Percentiles rank a stretch among this genome's conserved stretches.
Conservation (phyloP, 1,284 basidiomycete species). For the Heterobasidion parviporum region DNA sequence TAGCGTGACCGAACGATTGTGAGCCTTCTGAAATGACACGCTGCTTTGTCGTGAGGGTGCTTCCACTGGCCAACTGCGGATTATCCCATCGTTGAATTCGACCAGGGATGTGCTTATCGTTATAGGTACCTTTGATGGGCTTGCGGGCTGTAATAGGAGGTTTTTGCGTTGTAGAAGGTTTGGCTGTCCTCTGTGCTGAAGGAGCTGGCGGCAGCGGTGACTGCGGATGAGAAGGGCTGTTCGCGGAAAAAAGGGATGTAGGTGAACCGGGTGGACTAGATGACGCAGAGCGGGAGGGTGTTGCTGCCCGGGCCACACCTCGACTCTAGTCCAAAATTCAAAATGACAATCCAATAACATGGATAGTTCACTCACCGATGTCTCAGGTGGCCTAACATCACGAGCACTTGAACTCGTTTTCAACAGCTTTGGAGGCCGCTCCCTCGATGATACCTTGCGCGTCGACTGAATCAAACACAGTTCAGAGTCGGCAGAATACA, state of each 20-base stretch:
- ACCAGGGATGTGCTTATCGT: no score
- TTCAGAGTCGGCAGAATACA: neutral
- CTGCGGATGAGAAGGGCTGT: neutral
- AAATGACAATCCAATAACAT: no score
- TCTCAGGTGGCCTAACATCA: neutral
- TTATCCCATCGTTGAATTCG: neutral
- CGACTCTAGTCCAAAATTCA: neutral
- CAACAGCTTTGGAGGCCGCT: neutral
- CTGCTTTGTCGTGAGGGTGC: neutral
- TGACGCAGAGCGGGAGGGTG: neutral
- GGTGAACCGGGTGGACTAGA: neutral
- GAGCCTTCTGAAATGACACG: neutral
- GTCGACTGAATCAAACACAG: neutral
- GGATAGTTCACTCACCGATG: neutral
- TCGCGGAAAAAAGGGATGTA: conserved; percentile 1
- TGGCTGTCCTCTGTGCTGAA: neutral
- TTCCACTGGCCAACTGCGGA: neutral
- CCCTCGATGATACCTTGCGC: neutral
- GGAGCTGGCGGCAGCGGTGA: neutral
- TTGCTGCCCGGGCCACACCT: neutral
- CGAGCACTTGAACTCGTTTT: neutral
- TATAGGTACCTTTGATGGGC: no score
- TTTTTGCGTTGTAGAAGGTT: neutral
- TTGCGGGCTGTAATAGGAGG: no score
- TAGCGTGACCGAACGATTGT: no score